A percentile compares a stretch with the other conserved stretches of the same genome.
Evolutionary conservation across 306 rosid genomes (phyloP).

Genomic region (Citrullus mucosospermus): DNA sequence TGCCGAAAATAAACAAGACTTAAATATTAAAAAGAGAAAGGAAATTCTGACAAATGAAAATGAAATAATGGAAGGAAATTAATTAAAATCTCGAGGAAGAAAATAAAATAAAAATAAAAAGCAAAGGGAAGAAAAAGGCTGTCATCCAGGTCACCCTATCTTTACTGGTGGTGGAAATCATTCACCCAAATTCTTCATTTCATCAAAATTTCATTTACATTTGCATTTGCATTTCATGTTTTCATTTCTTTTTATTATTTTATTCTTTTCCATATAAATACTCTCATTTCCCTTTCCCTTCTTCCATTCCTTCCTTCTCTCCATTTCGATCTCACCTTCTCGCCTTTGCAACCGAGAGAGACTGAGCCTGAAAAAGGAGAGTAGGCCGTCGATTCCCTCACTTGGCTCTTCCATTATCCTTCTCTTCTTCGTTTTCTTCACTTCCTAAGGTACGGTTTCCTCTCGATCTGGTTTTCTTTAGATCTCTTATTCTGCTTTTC

Average conservation of each 20-base stretch:
- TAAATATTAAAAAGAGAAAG: too few relatives aligned
- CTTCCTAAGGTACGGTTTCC: neutral
- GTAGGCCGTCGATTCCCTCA: neutral
- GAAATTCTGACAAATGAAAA: too few relatives aligned
- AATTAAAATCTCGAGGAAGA: too few relatives aligned
- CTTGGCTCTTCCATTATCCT: neutral
- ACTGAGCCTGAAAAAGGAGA: neutral
- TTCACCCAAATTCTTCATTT: conserved; percentile 10
- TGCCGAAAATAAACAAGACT: too few relatives aligned
- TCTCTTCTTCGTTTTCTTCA: neutral
- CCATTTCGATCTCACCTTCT: conserved; percentile 5
- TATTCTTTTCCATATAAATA: neutral
- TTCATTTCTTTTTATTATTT: neutral
- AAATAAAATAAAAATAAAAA: too few relatives aligned
- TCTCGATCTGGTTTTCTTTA: conserved; percentile 1
- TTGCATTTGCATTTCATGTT: neutral
- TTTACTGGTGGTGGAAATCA: conserved; percentile 15
- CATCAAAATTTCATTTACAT: neutral
- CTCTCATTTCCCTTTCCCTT: neutral
- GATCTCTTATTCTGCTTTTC: neutral
- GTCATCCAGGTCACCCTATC: conserved; percentile 19
- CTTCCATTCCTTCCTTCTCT: conserved; percentile 4
- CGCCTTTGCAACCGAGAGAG: neutral
- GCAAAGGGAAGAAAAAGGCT: neutral
- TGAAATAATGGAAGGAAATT: too few relatives aligned